Percentiles rank a stretch among this genome's conserved stretches.
Evolutionary conservation across 306 rosid species (phyloP).

Genomic region (Cicer bijugum): DNA sequence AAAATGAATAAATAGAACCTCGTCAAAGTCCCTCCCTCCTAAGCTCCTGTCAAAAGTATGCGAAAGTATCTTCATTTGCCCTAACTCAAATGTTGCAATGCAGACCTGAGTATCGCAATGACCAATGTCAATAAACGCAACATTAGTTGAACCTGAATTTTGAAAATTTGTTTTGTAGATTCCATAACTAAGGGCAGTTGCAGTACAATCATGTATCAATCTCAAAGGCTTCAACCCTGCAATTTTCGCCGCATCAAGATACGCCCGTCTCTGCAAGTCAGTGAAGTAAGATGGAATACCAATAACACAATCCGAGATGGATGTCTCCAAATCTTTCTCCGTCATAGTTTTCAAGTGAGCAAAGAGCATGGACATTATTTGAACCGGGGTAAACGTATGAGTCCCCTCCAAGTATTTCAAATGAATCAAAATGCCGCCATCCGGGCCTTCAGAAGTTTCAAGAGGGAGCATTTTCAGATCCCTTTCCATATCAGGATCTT

Average conservation of each 20-base stretch:
- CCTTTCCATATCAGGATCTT: conserved; percentile 59
- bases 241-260: conserved; percentile 80
- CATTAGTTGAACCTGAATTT: conserved; percentile 52
- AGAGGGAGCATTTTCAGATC: conserved; percentile 74
- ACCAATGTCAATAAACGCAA: conserved; percentile 91
- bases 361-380: conserved; percentile 86
- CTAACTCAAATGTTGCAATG: conserved; percentile 70
- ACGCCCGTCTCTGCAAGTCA: conserved; percentile 83
- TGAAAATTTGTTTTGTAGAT: conserved; percentile 75
- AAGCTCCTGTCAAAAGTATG: conserved; percentile 78
- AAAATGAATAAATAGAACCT: conserved; percentile 82
- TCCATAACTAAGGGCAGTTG: conserved; percentile 97
- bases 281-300: conserved; percentile 88
- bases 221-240: conserved; percentile 88
- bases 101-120: conserved; percentile 94
- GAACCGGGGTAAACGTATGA: conserved; percentile 78
- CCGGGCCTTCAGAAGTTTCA: conserved; percentile 69
- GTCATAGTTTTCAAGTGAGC: conserved; percentile 79
- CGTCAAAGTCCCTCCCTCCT: conserved; percentile 97
- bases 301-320: conserved; percentile 83
- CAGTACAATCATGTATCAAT: conserved; percentile 93
- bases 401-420: conserved; percentile 62
- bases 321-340: conserved; percentile 65
- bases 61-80: conserved; percentile 79
- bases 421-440: conserved; percentile 82